Evolutionary conservation across 805 yeast species (phyloP).

Genomic region (Metschnikowia bowlesiae): DNA sequence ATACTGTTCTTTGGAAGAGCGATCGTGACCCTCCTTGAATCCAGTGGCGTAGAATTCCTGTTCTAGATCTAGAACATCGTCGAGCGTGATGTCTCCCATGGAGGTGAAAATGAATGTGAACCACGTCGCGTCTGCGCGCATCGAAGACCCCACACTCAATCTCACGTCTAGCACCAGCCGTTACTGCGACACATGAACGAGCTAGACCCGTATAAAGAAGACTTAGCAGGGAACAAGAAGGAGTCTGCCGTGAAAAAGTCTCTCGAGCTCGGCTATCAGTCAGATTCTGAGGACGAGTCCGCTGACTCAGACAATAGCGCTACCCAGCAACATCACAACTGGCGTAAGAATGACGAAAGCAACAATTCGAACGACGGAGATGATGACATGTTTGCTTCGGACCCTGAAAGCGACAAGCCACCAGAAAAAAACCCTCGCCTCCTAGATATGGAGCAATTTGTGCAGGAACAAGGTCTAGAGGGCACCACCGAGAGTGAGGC

Average conservation of each 20-base stretch:
- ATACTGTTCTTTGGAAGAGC: constrained; percentile 55
- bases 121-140: neutral
- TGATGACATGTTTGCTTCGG: constrained; percentile 43
- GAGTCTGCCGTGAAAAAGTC: neutral
- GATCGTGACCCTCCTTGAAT: constrained; percentile 61
- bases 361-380: constrained; percentile 18
- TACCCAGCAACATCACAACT: neutral
- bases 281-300: constrained; percentile 15
- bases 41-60: constrained; percentile 63
- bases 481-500: constrained; percentile 17
- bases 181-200: neutral
- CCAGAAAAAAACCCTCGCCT: constrained; percentile 8
- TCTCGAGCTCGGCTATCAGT: constrained; percentile 12
- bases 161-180: neutral
- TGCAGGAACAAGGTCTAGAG: constrained; percentile 22
- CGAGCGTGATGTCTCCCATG: constrained; percentile 34
- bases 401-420: constrained; percentile 4
- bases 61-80: constrained; percentile 56
- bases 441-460: constrained; percentile 19
- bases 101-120: neutral
- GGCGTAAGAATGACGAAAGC: constrained; percentile 1
- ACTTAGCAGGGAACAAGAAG: neutral
- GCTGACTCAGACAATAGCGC: constrained; percentile 11
- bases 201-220: neutral
- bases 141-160: constrained; percentile 1